A percentile compares a stretch with the other conserved stretches of the same genome.
Conservation (phyloP, 805 yeast species). For the Candida orba region DNA sequence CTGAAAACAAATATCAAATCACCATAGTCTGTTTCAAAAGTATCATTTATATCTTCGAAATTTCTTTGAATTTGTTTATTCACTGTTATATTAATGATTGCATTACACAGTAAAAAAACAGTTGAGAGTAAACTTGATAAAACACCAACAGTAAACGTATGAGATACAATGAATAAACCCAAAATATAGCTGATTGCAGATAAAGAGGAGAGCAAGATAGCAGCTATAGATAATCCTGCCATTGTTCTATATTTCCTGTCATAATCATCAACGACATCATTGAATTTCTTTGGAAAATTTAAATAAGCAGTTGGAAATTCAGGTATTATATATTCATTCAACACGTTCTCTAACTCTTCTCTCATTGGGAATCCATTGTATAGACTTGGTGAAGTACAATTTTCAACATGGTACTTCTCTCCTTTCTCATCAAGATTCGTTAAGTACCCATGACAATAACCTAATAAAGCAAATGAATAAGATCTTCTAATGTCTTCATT, state of each 20-base stretch:
- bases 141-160: slow-evolving; percentile 4
- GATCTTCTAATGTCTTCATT: not conserved
- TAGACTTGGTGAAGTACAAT: slow-evolving; percentile 1
- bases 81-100: slow-evolving; percentile 1
- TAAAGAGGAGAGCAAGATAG: slow-evolving; percentile 1
- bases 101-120: slow-evolving; percentile 1
- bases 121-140: slow-evolving; percentile 3
- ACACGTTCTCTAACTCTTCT: not conserved
- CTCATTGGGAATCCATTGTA: slow-evolving; percentile 3
- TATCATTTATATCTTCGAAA: not conserved
- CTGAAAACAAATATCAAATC: slow-evolving; percentile 3
- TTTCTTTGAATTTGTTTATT: not conserved
- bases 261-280: not conserved
- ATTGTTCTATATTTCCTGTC: not conserved
- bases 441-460: slow-evolving; percentile 5
- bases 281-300: slow-evolving; percentile 1
- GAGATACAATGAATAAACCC: slow-evolving; percentile 1
- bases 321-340: not conserved
- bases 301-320: slow-evolving; percentile 2
- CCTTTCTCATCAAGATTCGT: not conserved
- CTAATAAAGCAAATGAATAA: slow-evolving; percentile 5
- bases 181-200: slow-evolving; percentile 2
- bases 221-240: slow-evolving; percentile 1
- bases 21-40: slow-evolving; percentile 2
- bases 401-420: not conserved